Percentiles rank a stretch among this genome's conserved stretches.
These are phyloP conservation scores for Melampsora abietis-canadensis DNA, from an alignment of 1,284 basidiomycete genomes.

Conservation along the genomic window DNA sequence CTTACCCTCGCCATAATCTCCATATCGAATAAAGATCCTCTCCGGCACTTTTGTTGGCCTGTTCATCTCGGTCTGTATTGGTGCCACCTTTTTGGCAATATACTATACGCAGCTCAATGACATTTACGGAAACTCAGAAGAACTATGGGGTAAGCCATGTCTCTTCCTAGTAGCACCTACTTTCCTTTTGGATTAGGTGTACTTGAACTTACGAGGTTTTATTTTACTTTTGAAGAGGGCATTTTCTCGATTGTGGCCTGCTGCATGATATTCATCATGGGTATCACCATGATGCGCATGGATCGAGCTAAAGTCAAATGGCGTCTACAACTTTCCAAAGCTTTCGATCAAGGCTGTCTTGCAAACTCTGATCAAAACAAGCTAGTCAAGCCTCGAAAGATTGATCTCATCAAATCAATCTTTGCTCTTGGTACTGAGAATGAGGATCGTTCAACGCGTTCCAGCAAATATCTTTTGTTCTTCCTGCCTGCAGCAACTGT, in stretches of 20 bases:
- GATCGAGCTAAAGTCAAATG: slow-evolving; percentile 75
- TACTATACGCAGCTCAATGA: slow-evolving; percentile 60
- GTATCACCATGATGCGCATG: slow-evolving; percentile 58
- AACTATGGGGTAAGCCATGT: slow-evolving; percentile 54
- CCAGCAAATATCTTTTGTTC: slow-evolving; percentile 73
- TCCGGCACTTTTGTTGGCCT: slow-evolving; percentile 72
- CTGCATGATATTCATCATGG: slow-evolving; percentile 57
- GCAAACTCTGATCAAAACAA: slow-evolving; percentile 45
- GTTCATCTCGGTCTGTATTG: slow-evolving; percentile 68
- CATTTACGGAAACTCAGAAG: slow-evolving; percentile 62
- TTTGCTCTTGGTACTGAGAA: slow-evolving; percentile 40
- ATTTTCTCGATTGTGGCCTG: slow-evolving; percentile 59
- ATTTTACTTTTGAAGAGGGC: slow-evolving; percentile 12
- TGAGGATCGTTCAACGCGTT: slow-evolving; percentile 44
- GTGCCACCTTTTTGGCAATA: slow-evolving; percentile 58
- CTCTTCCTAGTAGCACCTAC: background rate
- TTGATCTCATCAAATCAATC: slow-evolving; percentile 41
- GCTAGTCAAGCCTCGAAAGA: slow-evolving; percentile 2
- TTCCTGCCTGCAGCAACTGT: slow-evolving; percentile 83
- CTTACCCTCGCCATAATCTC: background rate
- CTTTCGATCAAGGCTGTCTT: slow-evolving; percentile 61
- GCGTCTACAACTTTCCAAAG: slow-evolving; percentile 76
- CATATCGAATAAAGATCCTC: slow-evolving; percentile 63
- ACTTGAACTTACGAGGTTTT: background rate
- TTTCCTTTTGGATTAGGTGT: no score